Conservation (phyloP, 2,329 filamentous ascomycete genomes). For the Emmonsiellopsis sp. region DNA sequence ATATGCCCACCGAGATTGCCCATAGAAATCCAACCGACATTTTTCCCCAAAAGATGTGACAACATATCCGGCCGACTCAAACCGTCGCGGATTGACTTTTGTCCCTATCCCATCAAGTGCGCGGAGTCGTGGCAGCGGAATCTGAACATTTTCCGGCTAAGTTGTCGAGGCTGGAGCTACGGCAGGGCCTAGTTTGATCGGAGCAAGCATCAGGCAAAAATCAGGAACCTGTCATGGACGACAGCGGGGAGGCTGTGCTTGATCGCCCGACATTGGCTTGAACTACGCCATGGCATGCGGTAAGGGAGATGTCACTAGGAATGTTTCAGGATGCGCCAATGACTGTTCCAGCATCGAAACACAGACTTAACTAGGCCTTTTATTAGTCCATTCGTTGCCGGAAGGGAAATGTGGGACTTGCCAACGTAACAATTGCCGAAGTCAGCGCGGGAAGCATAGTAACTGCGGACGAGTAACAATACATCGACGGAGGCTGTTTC, state of each 20-base stretch:
- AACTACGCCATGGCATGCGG: neutral
- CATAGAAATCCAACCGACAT: slow-evolving; percentile 5
- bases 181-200: slow-evolving; percentile 6
- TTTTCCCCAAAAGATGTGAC: slow-evolving; percentile 6
- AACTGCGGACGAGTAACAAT: too few relatives aligned
- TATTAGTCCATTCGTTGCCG: neutral
- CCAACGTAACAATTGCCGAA: neutral
- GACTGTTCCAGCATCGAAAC: slow-evolving; percentile 5
- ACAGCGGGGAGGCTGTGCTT: slow-evolving; percentile 7
- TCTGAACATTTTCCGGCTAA: neutral
- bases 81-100: neutral
- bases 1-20: slow-evolving; percentile 4
- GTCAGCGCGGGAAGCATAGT: neutral
- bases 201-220: slow-evolving; percentile 10
- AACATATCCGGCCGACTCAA: neutral
- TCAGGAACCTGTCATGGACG: slow-evolving; percentile 8
- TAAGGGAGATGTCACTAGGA: neutral
- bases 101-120: neutral
- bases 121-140: neutral
- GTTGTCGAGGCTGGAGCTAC: neutral
- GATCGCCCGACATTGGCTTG: slow-evolving; percentile 8
- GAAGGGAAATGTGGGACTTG: slow-evolving; percentile 3
- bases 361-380: neutral
- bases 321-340: slow-evolving; percentile 5
- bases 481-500: too few relatives aligned